Evolutionary conservation across 2,329 filamentous ascomycete species (phyloP).

Genomic region (Alternaria arborescens): DNA sequence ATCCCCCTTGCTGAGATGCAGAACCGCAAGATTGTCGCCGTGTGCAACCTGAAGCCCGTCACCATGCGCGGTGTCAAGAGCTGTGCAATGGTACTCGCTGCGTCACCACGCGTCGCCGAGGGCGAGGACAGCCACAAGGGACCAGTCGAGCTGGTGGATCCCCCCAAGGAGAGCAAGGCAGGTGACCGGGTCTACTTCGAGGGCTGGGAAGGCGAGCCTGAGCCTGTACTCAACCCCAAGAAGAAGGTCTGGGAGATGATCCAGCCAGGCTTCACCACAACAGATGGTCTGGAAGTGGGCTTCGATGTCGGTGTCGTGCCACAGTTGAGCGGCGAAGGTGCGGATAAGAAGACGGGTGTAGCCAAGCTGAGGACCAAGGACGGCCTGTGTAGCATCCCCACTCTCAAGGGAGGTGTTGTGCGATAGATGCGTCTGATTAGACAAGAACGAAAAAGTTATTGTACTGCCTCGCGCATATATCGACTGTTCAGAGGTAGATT

Average conservation of each 20-base stretch:
- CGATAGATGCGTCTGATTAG: conserved; percentile 63
- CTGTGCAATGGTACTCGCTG: conserved; percentile 91
- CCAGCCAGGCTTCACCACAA: conserved; percentile 96
- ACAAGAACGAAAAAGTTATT: neutral
- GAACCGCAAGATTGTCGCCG: conserved; percentile 89
- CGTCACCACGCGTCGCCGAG: conserved; percentile 82
- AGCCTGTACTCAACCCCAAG: conserved; percentile 95
- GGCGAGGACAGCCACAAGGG: conserved; percentile 87
- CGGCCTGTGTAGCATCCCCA: conserved; percentile 83
- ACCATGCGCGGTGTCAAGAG: conserved; percentile 94
- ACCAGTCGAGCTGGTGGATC: conserved; percentile 89
- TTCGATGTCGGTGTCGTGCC: conserved; percentile 84
- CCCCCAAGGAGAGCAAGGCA: conserved; percentile 78
- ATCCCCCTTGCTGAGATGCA: conserved; percentile 97
- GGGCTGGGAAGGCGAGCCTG: conserved; percentile 91
- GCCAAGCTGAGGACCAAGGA: conserved; percentile 78
- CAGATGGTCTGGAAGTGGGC: conserved; percentile 78
- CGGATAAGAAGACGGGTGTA: conserved; percentile 62
- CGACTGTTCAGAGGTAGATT: neutral
- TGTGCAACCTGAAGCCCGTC: conserved; percentile 98
- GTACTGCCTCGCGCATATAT: neutral
- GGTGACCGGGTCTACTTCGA: conserved; percentile 93
- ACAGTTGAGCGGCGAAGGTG: conserved; percentile 75
- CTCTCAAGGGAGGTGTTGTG: conserved; percentile 80
- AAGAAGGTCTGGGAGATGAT: conserved; percentile 99